These are phyloP conservation scores for Graphilbum ipis-grandicollis DNA, from an alignment of 2,329 filamentous ascomycete species.

Conservation along the genomic window DNA sequence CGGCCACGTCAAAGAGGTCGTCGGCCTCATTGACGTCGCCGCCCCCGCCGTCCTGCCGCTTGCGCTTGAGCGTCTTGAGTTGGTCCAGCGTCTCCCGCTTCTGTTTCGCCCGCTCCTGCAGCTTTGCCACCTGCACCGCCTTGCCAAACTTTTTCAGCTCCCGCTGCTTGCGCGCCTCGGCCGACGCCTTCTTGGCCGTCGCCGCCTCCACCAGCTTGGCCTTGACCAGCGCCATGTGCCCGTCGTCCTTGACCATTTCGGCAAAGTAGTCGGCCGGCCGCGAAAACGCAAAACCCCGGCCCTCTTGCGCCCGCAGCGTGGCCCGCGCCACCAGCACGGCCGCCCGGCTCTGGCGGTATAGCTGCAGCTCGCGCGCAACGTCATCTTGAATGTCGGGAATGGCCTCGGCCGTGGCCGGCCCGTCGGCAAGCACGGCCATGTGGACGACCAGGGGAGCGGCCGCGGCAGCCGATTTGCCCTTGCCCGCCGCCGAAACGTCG, in stretches of 20 bases:
- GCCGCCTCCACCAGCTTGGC: constrained; percentile 84
- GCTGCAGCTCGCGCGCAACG: constrained; percentile 76
- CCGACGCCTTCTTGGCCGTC: constrained; percentile 76
- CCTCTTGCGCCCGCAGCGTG: constrained; percentile 54
- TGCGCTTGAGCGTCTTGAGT: constrained; percentile 88
- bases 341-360: constrained; percentile 77
- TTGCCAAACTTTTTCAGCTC: constrained; percentile 99
- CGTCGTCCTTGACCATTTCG: constrained; percentile 97
- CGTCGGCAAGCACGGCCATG: constrained; percentile 53
- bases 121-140: constrained; percentile 88
- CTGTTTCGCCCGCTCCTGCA: constrained; percentile 83
- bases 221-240: constrained; percentile 96
- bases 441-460: constrained; percentile 70
- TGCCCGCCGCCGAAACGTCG: constrained; percentile 44
- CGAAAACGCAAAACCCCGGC: constrained; percentile 55
- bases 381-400: constrained; percentile 83
- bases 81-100: constrained; percentile 91
- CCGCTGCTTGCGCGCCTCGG: constrained; percentile 78
- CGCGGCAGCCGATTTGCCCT: no score
- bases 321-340: constrained; percentile 57
- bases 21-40: constrained; percentile 57
- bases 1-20: constrained; percentile 79
- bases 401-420: constrained; percentile 41
- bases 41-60: constrained; percentile 58
- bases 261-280: constrained; percentile 92